phyloP scores from a whole-genome alignment of 164 flowering plant species.

The Protea cynaroides region DNA sequence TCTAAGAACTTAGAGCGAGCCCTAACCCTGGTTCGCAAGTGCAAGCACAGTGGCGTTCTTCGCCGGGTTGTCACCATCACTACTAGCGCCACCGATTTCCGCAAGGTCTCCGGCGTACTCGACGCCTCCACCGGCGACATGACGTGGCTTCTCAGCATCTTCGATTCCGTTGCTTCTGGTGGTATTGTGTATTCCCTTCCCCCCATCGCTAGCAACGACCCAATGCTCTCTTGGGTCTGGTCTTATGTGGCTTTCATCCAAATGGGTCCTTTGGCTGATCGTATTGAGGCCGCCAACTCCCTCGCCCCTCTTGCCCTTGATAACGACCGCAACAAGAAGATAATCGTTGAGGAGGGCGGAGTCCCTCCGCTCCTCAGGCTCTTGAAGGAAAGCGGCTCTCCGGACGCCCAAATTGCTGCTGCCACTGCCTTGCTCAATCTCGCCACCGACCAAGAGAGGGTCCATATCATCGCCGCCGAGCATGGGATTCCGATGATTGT shows the following conservation, averaged over 20 bases:
- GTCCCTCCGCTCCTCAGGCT: constrained; percentile 54
- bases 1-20: constrained; percentile 53
- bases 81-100: constrained; percentile 52
- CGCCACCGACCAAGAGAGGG: constrained; percentile 41
- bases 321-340: constrained; percentile 55
- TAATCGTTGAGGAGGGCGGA: constrained; percentile 78
- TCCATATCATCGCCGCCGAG: constrained; percentile 23
- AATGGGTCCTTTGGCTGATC: constrained; percentile 35
- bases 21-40: constrained; percentile 48
- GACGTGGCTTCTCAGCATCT: constrained; percentile 54
- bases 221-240: constrained; percentile 80
- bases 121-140: constrained; percentile 66
- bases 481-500: constrained; percentile 46
- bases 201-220: constrained; percentile 79
- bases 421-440: constrained; percentile 44
- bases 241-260: constrained; percentile 53
- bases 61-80: constrained; percentile 47
- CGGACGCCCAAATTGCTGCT: constrained; percentile 66
- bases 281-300: constrained; percentile 60
- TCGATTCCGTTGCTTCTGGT: constrained; percentile 21
- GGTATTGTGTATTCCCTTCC: constrained; percentile 42
- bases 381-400: constrained; percentile 40
- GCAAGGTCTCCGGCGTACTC: constrained; percentile 40
- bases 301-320: constrained; percentile 53
- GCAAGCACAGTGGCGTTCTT: constrained; percentile 47